Evolutionary conservation across 2,329 filamentous ascomycete species (phyloP).

Genomic region (Beauveria medogensis): DNA sequence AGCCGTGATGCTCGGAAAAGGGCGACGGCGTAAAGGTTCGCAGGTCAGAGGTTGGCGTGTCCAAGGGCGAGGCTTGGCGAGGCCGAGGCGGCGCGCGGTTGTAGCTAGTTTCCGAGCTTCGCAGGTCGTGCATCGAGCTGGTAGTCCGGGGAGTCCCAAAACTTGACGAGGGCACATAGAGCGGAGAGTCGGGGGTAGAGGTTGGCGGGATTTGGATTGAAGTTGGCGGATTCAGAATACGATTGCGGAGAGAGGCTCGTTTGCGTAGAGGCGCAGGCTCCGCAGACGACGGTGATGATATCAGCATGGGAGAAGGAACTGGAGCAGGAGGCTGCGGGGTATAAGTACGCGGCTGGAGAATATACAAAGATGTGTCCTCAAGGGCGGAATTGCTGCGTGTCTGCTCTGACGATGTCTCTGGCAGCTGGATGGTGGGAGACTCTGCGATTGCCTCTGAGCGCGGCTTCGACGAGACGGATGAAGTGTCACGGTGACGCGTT

Average conservation of each 20-base stretch:
- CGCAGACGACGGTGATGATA: slow-evolving; percentile 15
- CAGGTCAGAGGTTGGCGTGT: slow-evolving; percentile 30
- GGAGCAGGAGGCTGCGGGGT: slow-evolving; percentile 43
- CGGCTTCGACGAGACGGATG: slow-evolving; percentile 2
- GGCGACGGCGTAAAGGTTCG: slow-evolving; percentile 38
- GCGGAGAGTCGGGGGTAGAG: slow-evolving; percentile 16
- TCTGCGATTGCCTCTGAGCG: neutral
- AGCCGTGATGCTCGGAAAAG: slow-evolving; percentile 47
- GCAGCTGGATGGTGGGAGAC: neutral
- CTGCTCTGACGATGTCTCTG: neutral
- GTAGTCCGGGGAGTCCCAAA: slow-evolving; percentile 23
- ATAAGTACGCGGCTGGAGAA: slow-evolving; percentile 51
- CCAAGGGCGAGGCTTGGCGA: neutral
- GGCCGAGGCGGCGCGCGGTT: neutral
- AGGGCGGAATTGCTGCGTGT: neutral
- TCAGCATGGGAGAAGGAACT: slow-evolving; percentile 37
- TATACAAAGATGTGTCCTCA: slow-evolving; percentile 35
- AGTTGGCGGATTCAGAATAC: slow-evolving; percentile 42
- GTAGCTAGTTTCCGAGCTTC: slow-evolving; percentile 1
- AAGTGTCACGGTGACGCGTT: neutral
- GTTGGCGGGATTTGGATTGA: slow-evolving; percentile 45
- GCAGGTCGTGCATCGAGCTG: slow-evolving; percentile 5
- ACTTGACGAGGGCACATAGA: slow-evolving; percentile 23
- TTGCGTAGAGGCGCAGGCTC: slow-evolving; percentile 23
- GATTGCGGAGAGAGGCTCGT: slow-evolving; percentile 42